Evolutionary conservation across 306 rosid genomes (phyloP), one percentile per base, ranked within the genome.

Genomic region (Rosa lucieae): DNA sequence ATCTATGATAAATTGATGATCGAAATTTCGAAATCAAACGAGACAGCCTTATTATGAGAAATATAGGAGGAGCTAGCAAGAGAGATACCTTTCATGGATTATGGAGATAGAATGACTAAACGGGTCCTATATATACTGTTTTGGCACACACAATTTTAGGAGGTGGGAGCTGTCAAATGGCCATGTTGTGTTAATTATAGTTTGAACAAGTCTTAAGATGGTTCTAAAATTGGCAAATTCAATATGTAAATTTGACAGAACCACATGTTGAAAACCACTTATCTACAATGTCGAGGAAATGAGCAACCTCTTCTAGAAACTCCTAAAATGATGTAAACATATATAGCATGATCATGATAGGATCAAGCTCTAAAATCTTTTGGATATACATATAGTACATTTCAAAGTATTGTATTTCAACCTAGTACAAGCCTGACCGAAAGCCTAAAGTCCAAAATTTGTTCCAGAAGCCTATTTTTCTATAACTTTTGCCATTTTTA

Each of bases 121-220:
- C 26, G 55, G 37, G 13, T 40, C 72, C 43, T 75, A 32, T 78
- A 40, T 78, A 70, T 58, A 78, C 8, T 40, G 67, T 9, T 1
- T 14, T 21, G 32, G 9, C 12, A 42, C 17, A 18, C 52, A 58
- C 32, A 15, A 51, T 67, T 43, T 1, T 18, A 10, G 68, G 53
- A 8, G 29, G 55, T 40, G 43, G 43, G 5, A n/a, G 39, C 77
- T 39, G 67, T 2, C n/a, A 39, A 12, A 55, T 56, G 67, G 10
- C 37, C 52, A 42, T 58, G 68, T 32, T 32, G 37, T 8, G 77
- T 18, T 55, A 53, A 74, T 15, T 14, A 40, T 8, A 42, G 70
- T 75, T 75, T 75, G 78, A 59, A 59, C 18, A 75, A 44, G 78
- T 59, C 70, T 44, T 6, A 1, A 17, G 78, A 59, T 67, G 49